Evolutionary conservation across 805 yeast species (phyloP).

Genomic region (Millerozyma acaciae): DNA sequence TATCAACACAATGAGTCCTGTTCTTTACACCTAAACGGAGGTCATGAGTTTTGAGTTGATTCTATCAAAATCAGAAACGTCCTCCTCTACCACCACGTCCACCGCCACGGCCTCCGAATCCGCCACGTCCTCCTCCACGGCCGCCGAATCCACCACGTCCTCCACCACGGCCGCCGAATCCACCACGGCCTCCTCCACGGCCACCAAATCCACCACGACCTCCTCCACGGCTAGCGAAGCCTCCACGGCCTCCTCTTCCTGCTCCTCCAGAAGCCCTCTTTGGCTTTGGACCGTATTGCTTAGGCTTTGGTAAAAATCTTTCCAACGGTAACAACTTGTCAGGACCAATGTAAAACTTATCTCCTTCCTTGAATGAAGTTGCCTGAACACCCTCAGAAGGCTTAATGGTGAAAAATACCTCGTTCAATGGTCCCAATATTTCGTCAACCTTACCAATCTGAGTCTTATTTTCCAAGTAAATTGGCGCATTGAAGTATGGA

Average conservation of each 20-base stretch:
- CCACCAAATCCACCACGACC: constrained; percentile 25
- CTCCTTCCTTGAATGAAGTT: constrained; percentile 88
- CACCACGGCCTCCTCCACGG: constrained; percentile 33
- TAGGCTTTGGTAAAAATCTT: constrained; percentile 95
- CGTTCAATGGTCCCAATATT: constrained; percentile 95
- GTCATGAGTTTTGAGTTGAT: too few species aligned
- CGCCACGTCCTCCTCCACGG: constrained; percentile 42
- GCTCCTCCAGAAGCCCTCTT: constrained; percentile 62
- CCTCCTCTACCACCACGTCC: constrained; percentile 33
- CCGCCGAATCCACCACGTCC: constrained; percentile 29
- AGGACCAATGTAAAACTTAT: constrained; percentile 91
- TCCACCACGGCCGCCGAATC: constrained; percentile 31
- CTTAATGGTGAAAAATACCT: constrained; percentile 95
- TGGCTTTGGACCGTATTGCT: constrained; percentile 78
- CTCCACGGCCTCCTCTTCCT: constrained; percentile 37
- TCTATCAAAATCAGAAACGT: constrained; percentile 14
- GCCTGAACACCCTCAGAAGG: constrained; percentile 97
- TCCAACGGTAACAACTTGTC: constrained; percentile 95
- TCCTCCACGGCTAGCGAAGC: constrained; percentile 37
- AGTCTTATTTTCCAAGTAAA: constrained; percentile 91
- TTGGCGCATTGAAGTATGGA: constrained; percentile 98
- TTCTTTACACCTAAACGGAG: too few species aligned
- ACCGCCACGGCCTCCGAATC: constrained; percentile 39
- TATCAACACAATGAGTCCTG: too few species aligned
- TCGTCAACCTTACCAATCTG: constrained; percentile 98